Base-by-base conservation (phyloP, 164 flowering plant species). In the Pachysandra terminalis region DNA sequence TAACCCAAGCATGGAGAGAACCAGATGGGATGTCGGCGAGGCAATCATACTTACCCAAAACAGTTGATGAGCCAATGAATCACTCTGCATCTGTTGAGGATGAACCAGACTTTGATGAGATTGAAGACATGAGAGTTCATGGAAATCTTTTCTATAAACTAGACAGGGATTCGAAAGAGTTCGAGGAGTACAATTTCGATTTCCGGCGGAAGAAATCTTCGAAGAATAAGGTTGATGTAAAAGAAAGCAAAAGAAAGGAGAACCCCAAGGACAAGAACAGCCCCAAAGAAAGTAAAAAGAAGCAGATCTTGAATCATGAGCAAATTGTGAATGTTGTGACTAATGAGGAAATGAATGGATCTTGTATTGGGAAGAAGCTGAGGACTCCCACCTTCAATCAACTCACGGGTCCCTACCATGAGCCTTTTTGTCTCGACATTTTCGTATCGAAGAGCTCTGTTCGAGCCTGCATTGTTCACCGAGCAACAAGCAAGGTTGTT, bases 401-500 rank as follows among this genome's bases (percentile, higher is more conserved):
- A 68, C 82, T 85, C 37, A 91, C 98, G 0, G 93, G 77, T 28
- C 90, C 93, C 55, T 94, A 86, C 75, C 96, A 91, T 71, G 88
- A 88, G 62, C 97, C 97, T 1, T 90, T 95, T 71, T 95, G 97
- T 70, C 81, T 92, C 66, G 97, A 95, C 76, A 80, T 92, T 59
- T 89, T 40, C 76, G 75, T 92, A 68, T 87, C 97, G 1, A 95
- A 87, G 69, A 82, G 89, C 28, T 92, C 97, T 35, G 89, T 90
- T n/a, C 84, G 97, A 24, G 97, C 97, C 22, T 87, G 96, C 75
- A 76, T 95, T 52, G 71, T 95, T 65, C 98, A 95, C 71, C 69
- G 98, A 51, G 93, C 75, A 55, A 90, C 97, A 22, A 92, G 96
- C 78, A 90, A 90, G 75, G 97, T 95, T 48, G 96, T 89, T 27